Evolutionary conservation across 2,329 filamentous ascomycete species (phyloP), one percentile per base, ranked within the genome.

Genomic region (Verticillium dahliae): DNA sequence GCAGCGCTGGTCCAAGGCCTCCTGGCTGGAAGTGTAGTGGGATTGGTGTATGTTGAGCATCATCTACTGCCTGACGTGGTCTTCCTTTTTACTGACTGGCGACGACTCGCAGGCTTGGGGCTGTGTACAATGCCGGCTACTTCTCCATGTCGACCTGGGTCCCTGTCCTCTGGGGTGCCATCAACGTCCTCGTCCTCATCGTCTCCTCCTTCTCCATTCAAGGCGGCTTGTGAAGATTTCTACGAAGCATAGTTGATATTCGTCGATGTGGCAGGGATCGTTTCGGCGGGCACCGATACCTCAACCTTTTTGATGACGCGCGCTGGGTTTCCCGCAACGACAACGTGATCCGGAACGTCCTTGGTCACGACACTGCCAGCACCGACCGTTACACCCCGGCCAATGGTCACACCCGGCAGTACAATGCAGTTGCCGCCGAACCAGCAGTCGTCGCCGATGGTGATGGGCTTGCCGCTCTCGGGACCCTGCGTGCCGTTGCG

Each of bases 131-230:
- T 67, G 85, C 89, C 2, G 93, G 92, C 54, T 91, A 89, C 74
- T 96, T 94, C 72, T 82, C 87, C 69, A 95, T 97, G 92, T 94
- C 92, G 56, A 97, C 93, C 0, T 97, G 92, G 92, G 90, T 96
- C 59, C 93, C 93, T 0, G 90, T 95, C 70, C 84, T 93, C 27
- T 97, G 93, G 93, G 91, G 87, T 1, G 83, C 91, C 70, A 89
- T 94, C 73, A 96, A 92, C 72, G 87, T 94, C 10, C 74, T 97
- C 56, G 83, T 96, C 35, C 79, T 97, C 56, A 86, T 97, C 58
- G 80, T 96, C 65, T 95, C 92, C 5, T 95, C 91, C 4, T 97
- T 97, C 73, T 91, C 92, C n/a, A 93, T 96, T 59, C 92, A 96
- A 71, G 92, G 92, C 57, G 92, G 91, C 45, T 81, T 97, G 64